Evolutionary conservation across 2,329 filamentous ascomycete genomes (phyloP).

Genomic region (Neonectria neomacrospora): DNA sequence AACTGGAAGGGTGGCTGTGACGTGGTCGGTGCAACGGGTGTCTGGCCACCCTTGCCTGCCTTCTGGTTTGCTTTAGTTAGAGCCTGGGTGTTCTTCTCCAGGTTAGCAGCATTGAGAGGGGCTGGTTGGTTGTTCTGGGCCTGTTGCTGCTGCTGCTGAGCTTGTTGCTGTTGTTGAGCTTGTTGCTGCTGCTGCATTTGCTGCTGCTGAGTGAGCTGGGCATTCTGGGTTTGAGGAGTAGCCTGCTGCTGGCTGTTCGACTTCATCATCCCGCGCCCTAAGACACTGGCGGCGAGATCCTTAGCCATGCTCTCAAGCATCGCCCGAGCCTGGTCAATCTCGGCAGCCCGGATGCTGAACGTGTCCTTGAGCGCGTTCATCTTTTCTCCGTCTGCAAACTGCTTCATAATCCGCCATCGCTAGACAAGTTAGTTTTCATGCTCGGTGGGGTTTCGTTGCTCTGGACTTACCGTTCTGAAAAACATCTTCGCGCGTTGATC

Average conservation of each 20-base stretch:
- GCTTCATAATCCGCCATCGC: conserved; percentile 64
- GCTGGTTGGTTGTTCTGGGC: conserved; percentile 40
- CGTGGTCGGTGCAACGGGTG: conserved; percentile 67
- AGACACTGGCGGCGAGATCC: conserved; percentile 54
- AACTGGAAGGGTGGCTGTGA: conserved; percentile 67
- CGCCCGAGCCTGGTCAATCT: conserved; percentile 60
- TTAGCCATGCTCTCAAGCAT: conserved; percentile 65
- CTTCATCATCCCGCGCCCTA: conserved; percentile 43
- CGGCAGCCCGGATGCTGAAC: conserved; percentile 63
- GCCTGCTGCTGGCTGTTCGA: conserved; percentile 42
- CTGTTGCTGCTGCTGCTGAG: conserved; percentile 39
- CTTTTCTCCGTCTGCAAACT: conserved; percentile 63
- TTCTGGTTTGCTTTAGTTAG: conserved; percentile 58
- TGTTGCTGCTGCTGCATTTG: conserved; percentile 39
- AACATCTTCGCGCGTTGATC: conserved; percentile 63
- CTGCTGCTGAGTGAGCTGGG: conserved; percentile 49
- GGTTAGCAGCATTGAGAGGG: conserved; percentile 59
- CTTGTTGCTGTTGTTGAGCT: conserved; percentile 44
- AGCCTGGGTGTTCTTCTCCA: conserved; percentile 63
- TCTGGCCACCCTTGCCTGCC: conserved; percentile 58
- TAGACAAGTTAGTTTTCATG: conserved; percentile 51
- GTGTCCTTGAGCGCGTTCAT: conserved; percentile 58
- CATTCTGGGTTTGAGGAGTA: conserved; percentile 43
- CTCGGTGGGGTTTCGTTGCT: neutral
- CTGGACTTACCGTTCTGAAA: conserved; percentile 61